Evolutionary conservation across 2,329 filamentous ascomycete species (phyloP), one percentile per base, ranked within the genome.

Genomic region (Fusarium multiceps): DNA sequence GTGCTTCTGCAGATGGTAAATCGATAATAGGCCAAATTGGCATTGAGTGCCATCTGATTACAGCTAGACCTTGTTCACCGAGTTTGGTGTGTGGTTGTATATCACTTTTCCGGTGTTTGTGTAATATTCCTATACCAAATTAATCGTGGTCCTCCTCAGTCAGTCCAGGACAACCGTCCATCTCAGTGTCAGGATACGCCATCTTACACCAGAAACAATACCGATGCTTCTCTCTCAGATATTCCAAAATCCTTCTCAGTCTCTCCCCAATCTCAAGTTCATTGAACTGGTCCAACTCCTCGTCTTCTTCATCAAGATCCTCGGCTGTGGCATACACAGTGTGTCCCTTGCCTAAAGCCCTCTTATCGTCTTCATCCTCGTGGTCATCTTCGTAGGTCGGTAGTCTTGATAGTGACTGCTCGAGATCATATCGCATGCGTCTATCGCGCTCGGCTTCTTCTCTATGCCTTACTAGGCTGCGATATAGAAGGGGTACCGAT

Each of bases 141-240:
- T 51, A 82, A 72, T 90, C 88, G 66, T 91, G 89, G 74, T 98
- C 94, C 75, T 97, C 94, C 80, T 98, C 96, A 1, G 89, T 92
- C 37, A 90, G 59, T 1, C 96, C 96, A 0, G 96, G 95, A 83
- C 96, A 99, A 0, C 93, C 94, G 14, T 96, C 93, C 91, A 98
- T 90, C 37, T 83, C 80, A 37, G 82, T 83, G 75, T 93, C 89
- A 0, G 89, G 87, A 78, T 98, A 99, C 55, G 84, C 84, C 79
- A 87, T 92, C 79, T 98, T 98, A 81, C 96, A 99, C 92, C 94
- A 99, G 78, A 98, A 97, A 82, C 96, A 99, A 78, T 99, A 99
- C 46, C 85, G 81, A 75, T 93, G 88, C 75, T 87, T 87, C 50
- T 89, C 83, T 40, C 96, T 87, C 56, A 99, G 79, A 79, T 92